These are phyloP conservation scores for Mycena rebaudengoi DNA, from an alignment of 768 basidiomycete species.

Conservation along the genomic window DNA sequence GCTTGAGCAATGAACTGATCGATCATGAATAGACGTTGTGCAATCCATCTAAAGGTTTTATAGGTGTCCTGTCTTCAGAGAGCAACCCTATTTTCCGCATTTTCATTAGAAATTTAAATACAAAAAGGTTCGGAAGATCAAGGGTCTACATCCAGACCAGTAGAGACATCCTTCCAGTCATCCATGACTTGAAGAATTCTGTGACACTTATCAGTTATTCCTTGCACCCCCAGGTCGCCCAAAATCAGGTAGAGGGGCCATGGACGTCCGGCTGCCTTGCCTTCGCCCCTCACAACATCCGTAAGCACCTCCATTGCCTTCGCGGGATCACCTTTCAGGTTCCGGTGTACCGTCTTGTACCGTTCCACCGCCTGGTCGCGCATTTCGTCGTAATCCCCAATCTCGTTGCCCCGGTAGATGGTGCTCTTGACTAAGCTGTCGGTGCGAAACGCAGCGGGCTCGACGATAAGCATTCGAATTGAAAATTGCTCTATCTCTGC, in stretches of 20 bases:
- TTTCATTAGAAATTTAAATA: no score
- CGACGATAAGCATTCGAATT: conserved; percentile 49
- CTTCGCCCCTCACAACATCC: conserved; percentile 46
- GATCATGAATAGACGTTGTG: no score
- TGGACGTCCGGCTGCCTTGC: conserved; percentile 31
- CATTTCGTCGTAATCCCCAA: conserved; percentile 44
- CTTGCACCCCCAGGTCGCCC: conserved; percentile 35
- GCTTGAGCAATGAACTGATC: no score
- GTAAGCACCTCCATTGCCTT: conserved; percentile 40
- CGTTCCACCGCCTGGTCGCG: conserved; percentile 28
- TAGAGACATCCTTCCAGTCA: conserved; percentile 38
- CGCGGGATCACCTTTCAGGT: conserved; percentile 37
- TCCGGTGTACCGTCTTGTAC: conserved; percentile 13
- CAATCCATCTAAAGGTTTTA: no score
- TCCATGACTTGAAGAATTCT: conserved; percentile 33
- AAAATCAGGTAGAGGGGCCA: conserved; percentile 35
- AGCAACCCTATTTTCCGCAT: no score
- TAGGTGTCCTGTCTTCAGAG: no score
- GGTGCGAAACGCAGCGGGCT: conserved; percentile 53
- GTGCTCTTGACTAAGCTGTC: conserved; percentile 34
- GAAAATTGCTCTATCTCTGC: conserved; percentile 47
- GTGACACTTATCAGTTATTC: conserved; percentile 34
- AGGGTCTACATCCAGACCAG: conserved; percentile 15
- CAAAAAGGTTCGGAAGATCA: no score
- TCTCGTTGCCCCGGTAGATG: conserved; percentile 34